Evolutionary conservation across 2,329 filamentous ascomycete species (phyloP), one percentile per base, ranked within the genome.

Genomic region (Aspergillus awamori): DNA sequence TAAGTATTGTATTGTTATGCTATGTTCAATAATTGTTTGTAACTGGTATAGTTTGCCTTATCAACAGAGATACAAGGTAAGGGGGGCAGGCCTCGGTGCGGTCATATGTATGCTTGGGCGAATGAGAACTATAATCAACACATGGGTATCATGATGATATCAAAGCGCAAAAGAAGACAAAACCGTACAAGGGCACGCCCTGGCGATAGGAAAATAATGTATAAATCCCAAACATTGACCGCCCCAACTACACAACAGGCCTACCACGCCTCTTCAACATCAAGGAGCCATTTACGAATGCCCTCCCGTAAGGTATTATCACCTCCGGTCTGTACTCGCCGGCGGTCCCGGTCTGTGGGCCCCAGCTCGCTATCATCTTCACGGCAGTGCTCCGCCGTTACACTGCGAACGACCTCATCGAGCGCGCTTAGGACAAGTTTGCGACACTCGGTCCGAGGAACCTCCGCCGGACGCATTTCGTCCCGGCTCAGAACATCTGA

Each of bases 301-400:
- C 84, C 84, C 68, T 86, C 83, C 62, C 84, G 80, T 53, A 87
- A 65, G 8, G 82, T 82, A 63, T 84, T 85, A 57, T 86, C 81
- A 4, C 73, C 67, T 61, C 71, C 68, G 47, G 72, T 65, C 64
- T 73, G 59, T 10, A 70, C 67, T 47, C 73, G 71, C 60, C 70
- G 75, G 51, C 73, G 69, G 48, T 76, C 72, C 53, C 75, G 69
- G 36, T 76, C 76, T 8, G 70, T 65, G 56, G 72, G 26, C 39
- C 69, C 65, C 57, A 74, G 39, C 36, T 72, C 73, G n/a, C 63
- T 62, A 26, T 76, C 65, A 45, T 79, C 75, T 53, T 80, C 75
- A 45, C 75, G 79, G 55, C 75, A 76, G 60, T 79, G 76, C 60
- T 82, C 80, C 6, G 80, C 80, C 13, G 80, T 81, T n/a, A 86